Percentiles rank a stretch among this genome's conserved stretches.
These are phyloP conservation scores for Arbutus unedo DNA, from an alignment of 148 eudicot genomes.

Conservation along the genomic window DNA sequence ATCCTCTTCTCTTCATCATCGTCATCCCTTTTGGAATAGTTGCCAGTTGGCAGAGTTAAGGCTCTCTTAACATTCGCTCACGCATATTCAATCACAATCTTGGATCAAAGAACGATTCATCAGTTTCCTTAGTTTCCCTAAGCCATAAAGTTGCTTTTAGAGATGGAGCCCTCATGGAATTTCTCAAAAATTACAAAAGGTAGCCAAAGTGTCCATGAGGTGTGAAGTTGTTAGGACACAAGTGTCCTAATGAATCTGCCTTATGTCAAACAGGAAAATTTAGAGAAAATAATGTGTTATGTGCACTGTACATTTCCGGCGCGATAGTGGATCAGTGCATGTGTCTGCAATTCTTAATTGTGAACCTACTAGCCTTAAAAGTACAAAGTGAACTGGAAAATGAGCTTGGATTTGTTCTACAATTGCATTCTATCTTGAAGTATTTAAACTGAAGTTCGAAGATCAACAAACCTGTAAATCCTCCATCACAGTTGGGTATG, in stretches of 20 bases:
- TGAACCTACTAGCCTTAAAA: not conserved
- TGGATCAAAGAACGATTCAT: not conserved
- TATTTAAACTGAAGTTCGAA: too few relatives aligned
- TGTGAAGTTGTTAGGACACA: not conserved
- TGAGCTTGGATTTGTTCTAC: conserved; percentile 1
- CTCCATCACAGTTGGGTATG: conserved; percentile 82
- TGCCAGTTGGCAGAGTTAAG: not conserved
- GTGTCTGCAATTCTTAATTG: not conserved
- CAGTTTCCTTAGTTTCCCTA: not conserved
- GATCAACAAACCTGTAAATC: conserved; percentile 63
- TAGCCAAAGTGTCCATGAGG: not conserved
- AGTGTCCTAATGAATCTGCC: not conserved
- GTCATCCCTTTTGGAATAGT: not conserved
- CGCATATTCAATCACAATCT: not conserved
- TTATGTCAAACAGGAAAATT: not conserved
- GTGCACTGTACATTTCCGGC: not conserved
- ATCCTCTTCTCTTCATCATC: not conserved
- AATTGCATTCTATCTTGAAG: not conserved
- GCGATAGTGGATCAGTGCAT: not conserved
- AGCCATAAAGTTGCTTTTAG: not conserved
- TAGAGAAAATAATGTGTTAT: not conserved
- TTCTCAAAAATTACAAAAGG: not conserved
- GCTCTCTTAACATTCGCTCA: not conserved
- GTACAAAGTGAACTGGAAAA: not conserved
- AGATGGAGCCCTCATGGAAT: not conserved